Conservation (phyloP, 73 alveolate species). For the Diophrys appendiculata region DNA sequence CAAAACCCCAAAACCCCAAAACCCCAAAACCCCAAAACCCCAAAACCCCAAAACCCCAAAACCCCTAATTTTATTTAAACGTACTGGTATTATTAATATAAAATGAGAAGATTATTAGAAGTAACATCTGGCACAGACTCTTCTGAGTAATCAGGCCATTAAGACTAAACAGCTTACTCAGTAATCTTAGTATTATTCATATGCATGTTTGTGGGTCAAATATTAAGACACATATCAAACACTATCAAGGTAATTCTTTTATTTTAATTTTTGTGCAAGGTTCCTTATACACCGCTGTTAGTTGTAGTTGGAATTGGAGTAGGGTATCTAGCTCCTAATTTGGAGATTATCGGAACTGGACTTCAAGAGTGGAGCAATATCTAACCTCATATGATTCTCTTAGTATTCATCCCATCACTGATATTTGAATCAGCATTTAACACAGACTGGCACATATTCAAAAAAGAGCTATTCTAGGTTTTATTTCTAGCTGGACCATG, state of each 20-base stretch:
- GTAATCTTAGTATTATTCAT: not conserved
- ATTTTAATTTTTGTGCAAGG: not conserved
- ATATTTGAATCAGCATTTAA: conserved; percentile 25
- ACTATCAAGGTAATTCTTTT: conserved; percentile 11
- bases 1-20: no score
- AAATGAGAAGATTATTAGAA: not conserved
- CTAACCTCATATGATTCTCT: conserved; percentile 14
- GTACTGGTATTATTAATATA: not conserved
- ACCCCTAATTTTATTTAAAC: no score
- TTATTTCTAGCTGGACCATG: conserved; percentile 27
- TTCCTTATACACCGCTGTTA: conserved; percentile 63
- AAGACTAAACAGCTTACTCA: not conserved
- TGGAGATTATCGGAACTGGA: conserved; percentile 1
- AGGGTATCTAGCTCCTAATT: conserved; percentile 17
- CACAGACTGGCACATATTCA: conserved; percentile 11
- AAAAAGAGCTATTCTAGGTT: conserved; percentile 10
- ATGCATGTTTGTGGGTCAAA: conserved; percentile 23
- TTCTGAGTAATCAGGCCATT: not conserved
- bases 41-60: no score
- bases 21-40: no score
- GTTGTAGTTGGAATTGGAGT: conserved; percentile 38
- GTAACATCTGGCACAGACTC: not conserved
- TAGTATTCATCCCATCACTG: conserved; percentile 18
- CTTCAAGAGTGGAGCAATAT: conserved; percentile 2
- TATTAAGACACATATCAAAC: conserved; percentile 18